Base-by-base conservation (phyloP, 2,329 filamentous ascomycete genomes). In the Xylariaceae sp. region DNA sequence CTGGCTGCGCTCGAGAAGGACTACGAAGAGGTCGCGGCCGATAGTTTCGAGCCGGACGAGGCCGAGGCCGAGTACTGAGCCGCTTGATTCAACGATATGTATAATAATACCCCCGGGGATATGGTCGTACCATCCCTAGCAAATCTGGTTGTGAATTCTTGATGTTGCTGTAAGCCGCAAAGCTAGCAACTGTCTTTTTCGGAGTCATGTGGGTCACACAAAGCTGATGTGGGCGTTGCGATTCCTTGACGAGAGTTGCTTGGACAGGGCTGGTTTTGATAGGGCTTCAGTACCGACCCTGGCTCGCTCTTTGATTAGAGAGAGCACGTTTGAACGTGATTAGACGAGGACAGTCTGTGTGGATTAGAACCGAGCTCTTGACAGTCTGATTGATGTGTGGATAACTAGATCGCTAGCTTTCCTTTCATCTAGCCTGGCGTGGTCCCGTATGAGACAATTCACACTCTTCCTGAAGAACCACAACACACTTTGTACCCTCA, bases 1-100 rank as follows among this genome's bases (percentile, higher is more conserved):
- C 78, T 94, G 58, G 89, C 89, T 60, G 89, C 89, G 47, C 78
- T 94, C 35, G 89, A 92, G 79, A 89, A 87, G 77, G 88, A 92
- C 67, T 92, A 92, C 70, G 88, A 91, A 73, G 88, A 91, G 79
- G 88, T 91, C 64, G 88, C 87, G 58, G 81, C 78, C 70, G 88
- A 91, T 73, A 88, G 86, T 62, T 74, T 77, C 61, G 76, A 85
- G 64, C 76, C 81, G 12, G 83, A 83, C 46, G 85, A 85, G 68
- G 79, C 75, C 49, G 84, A 86, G 64, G 78, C 71, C 52, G 91
- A 96, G 81, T 96, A 96, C 81, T 96, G 92, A 73, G 60, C 48
- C 63, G 61, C 54, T 46, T 63, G 55, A 56, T 56, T 65, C 59
- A 51, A 57, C 62, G 35, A 34, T 37, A 11, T 37, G 55, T 64